Evolutionary conservation across 176 grass and related monocot genomes (phyloP), one percentile per base, ranked within the genome.

Genomic region (Musa troglodytarum): DNA sequence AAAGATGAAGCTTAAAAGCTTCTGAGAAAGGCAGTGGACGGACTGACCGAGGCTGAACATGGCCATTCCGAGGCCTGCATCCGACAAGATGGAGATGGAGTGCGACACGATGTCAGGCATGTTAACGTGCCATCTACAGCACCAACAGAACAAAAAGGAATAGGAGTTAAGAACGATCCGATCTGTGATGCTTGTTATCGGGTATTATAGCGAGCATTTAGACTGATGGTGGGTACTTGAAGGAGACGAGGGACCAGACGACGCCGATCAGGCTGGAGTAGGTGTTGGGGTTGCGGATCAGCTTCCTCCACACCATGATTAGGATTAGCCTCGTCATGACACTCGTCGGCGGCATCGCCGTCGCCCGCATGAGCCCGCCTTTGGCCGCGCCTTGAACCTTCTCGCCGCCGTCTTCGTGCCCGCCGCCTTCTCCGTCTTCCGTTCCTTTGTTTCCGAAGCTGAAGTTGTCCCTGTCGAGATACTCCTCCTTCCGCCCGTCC

Each of bases 301-400:
- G 91, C 83, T 99, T 99, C 69, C 95, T 82, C 95, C 95, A 99
- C 59, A 99, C 95, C 95, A 99, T 94, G 90, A 99, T 99, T 9
- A 99, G 88, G 69, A 99, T 99, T 21, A 99, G 84, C 65, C 95
- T 65, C 10, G 95, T 99, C 88, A 99, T 99, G 22, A 99, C 95
- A 80, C 91, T 99, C 25, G 95, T 87, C 66, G 95, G 95, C 4
- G 95, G 95, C 95, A 99, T 94, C 71, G 79, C 81, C 10, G 90
- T 55, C 0, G 81, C 72, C 28, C 73, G 53, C 52, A 55, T 26
- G 52, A 73, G 3, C 55, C 11, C 72, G 29, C 26, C 80, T 50
- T 21, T 73, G 25, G 52, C 80, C 74, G 5, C 53, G 71, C 10
- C 82, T 63, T 0, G 12, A 2, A 16, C 69, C 91, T 92, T 92